These are phyloP conservation scores for Lathyrus sativus DNA, from an alignment of 306 rosid genomes.

Conservation along the genomic window DNA sequence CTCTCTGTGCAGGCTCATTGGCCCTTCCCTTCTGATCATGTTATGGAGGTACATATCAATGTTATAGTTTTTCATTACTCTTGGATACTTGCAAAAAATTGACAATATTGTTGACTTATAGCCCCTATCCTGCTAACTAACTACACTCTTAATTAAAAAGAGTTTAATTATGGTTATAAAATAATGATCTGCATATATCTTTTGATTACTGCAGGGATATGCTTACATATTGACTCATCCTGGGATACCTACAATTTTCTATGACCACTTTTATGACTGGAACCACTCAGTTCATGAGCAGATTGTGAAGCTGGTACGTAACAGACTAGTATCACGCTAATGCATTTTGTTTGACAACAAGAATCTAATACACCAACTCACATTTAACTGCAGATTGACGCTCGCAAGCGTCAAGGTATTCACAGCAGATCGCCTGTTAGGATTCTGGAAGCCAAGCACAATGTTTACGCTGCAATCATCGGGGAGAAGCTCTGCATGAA, in stretches of 20 bases:
- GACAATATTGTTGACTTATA: too few relatives aligned
- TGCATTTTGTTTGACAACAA: slow-evolving; percentile 6
- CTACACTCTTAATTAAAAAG: too few relatives aligned
- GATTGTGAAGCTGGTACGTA: slow-evolving; percentile 78
- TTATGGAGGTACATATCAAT: slow-evolving; percentile 68
- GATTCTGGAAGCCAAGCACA: slow-evolving; percentile 78
- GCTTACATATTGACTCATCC: slow-evolving; percentile 91
- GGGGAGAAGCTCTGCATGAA: slow-evolving; percentile 84
- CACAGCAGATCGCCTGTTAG: slow-evolving; percentile 70
- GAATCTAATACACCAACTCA: slow-evolving; percentile 9
- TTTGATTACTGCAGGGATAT: slow-evolving; percentile 64
- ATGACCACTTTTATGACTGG: slow-evolving; percentile 85
- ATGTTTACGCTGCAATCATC: slow-evolving; percentile 80
- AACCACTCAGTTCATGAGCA: slow-evolving; percentile 63
- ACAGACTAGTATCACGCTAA: not conserved
- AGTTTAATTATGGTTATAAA: too few relatives aligned
- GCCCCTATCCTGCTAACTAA: too few relatives aligned
- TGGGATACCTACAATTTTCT: slow-evolving; percentile 86
- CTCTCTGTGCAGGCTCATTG: slow-evolving; percentile 82
- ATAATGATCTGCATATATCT: not conserved
- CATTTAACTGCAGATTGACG: slow-evolving; percentile 59
- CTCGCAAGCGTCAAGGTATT: slow-evolving; percentile 77
- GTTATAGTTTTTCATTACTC: too few relatives aligned
- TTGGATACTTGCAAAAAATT: too few relatives aligned
- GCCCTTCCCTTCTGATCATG: slow-evolving; percentile 78